These are phyloP conservation scores for Aspergillus spinulosporus DNA, from an alignment of 2,329 filamentous ascomycete species.

Conservation along the genomic window DNA sequence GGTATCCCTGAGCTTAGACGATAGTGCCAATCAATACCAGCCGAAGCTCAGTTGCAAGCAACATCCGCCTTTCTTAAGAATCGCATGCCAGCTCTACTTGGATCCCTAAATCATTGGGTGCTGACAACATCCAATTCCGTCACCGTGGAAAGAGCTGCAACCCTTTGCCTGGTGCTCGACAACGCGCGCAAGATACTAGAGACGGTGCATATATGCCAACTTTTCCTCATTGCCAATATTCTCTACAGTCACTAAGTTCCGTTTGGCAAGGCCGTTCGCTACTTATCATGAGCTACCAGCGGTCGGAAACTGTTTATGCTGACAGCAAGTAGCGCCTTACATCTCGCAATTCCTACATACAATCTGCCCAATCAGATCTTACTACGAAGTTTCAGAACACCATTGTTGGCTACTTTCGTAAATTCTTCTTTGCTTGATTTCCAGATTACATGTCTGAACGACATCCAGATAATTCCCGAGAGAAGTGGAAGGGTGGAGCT, in stretches of 20 bases:
- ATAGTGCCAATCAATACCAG: conserved; percentile 24
- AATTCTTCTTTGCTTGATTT: too few species aligned
- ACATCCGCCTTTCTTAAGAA: conserved; percentile 16
- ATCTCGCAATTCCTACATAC: conserved; percentile 4
- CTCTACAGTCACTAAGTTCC: not conserved
- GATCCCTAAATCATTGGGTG: conserved; percentile 22
- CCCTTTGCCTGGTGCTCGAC: conserved; percentile 15
- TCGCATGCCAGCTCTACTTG: conserved; percentile 19
- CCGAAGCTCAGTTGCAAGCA: conserved; percentile 20
- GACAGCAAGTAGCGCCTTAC: conserved; percentile 4
- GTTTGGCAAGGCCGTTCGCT: not conserved
- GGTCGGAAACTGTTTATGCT: not conserved
- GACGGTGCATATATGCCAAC: conserved; percentile 8
- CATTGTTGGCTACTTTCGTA: conserved; percentile 11
- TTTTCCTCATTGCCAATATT: not conserved
- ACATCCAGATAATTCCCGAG: conserved; percentile 1
- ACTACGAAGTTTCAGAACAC: not conserved
- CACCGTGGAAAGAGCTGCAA: conserved; percentile 16
- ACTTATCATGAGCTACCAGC: not conserved
- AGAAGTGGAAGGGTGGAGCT: conserved; percentile 12
- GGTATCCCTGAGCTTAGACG: conserved; percentile 23
- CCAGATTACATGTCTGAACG: not conserved
- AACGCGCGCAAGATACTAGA: conserved; percentile 12
- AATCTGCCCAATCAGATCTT: not conserved
- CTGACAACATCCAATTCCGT: conserved; percentile 16